Percentiles rank a stretch among this genome's conserved stretches.
Evolutionary conservation across 805 yeast genomes (phyloP).

Genomic region (Nakazawaea ernobii): DNA sequence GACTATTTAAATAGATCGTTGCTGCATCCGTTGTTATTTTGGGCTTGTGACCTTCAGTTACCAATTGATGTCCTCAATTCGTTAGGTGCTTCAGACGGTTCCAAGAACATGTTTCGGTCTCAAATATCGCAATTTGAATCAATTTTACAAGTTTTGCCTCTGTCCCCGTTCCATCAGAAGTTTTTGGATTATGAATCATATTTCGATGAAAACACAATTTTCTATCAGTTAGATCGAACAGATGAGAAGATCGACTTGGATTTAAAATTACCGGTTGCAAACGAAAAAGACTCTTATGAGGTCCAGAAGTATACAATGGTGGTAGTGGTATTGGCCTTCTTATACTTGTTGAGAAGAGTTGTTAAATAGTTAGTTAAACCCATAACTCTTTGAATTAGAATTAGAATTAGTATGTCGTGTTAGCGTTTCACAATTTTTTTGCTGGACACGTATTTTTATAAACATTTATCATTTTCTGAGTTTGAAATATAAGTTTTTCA

Average conservation of each 20-base stretch:
- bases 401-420: not conserved
- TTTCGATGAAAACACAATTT: slow-evolving; percentile 9
- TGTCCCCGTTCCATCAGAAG: slow-evolving; percentile 8
- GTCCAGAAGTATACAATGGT: not conserved
- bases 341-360: not conserved
- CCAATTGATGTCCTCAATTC: slow-evolving; percentile 3
- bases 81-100: not conserved
- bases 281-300: not conserved
- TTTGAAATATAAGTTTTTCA: no score
- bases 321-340: not conserved
- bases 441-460: slow-evolving; percentile 3
- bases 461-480: no score
- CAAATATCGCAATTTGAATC: slow-evolving; percentile 5
- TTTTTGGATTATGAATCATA: slow-evolving; percentile 8
- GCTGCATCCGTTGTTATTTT: slow-evolving; percentile 5
- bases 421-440: not conserved
- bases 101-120: not conserved
- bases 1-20: not conserved
- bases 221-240: slow-evolving; percentile 3
- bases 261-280: slow-evolving; percentile 2
- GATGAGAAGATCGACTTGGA: not conserved
- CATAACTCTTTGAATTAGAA: no score
- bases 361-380: not conserved
- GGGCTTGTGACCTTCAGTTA: slow-evolving; percentile 10
- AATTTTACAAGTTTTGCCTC: not conserved